Base-by-base conservation (phyloP, 2,329 filamentous ascomycete species). In the Fusarium domesticum region DNA sequence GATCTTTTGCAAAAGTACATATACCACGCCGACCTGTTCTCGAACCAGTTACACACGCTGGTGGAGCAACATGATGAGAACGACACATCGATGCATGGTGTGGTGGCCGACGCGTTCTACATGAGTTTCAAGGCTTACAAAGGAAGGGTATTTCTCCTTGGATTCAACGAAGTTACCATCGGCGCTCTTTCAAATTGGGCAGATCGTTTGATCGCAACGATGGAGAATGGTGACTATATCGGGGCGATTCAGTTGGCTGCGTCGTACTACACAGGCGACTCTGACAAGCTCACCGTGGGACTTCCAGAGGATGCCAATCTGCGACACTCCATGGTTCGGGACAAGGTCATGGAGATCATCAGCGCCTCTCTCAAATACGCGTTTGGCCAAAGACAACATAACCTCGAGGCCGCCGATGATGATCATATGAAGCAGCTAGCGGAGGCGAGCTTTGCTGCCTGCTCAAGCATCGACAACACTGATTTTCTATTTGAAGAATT, bases 121-220 rank as follows among this genome's bases (percentile, higher is more conserved):
- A 97, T 97, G 89, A 96, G 92, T 66, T 92, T 97, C 68, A 89
- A 88, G 60, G 80, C 89, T 4, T 98, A 97, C 70, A 98, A 97
- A 66, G 91, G 93, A 5, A 81, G 92, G 20, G 75, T 96, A 28
- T 98, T 98, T 61, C 71, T 97, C 4, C 75, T 98, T 7, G 91
- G 93, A n/a, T 91, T 92, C 70, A 93, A 92, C 61, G 92, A 97
- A 61, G 74, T 96, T 32, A 89, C 89, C 0, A 88, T 97, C 37
- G 93, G 93, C 2, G 87, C 87, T 5, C 70, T 98, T 25, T 97
- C 93, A 1, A 98, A 98, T 57, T 98, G 93, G 93, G 92, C 93
- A 3, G 93, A 98, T 66, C 79, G 93, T 32, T 73, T 98, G 15
- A 83, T 96, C 54, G 91, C 92, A 0, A 75, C 97, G 56, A 96